Percentiles rank a stretch among this genome's conserved stretches.
phyloP scores from a whole-genome alignment of 2,329 filamentous ascomycete genomes.

The Rutstroemia sp. region DNA sequence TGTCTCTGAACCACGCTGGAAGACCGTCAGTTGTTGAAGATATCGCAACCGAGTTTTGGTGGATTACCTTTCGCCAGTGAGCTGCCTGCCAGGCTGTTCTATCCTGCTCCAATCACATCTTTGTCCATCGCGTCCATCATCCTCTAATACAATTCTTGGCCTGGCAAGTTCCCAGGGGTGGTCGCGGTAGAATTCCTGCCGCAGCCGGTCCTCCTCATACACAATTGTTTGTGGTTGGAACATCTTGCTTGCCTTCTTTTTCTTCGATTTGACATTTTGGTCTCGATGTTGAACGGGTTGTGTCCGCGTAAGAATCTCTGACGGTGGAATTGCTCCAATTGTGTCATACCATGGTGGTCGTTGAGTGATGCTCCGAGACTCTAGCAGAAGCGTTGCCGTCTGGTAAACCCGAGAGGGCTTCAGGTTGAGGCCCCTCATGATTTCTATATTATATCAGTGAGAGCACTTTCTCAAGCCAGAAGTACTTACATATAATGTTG shows the following conservation, averaged over 20 bases:
- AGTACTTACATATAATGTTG: not conserved
- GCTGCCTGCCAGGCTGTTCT: slow-evolving; percentile 63
- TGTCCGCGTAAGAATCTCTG: slow-evolving; percentile 49
- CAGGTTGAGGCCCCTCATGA: slow-evolving; percentile 28
- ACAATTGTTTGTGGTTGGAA: slow-evolving; percentile 72
- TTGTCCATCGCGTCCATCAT: slow-evolving; percentile 74
- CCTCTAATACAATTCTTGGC: slow-evolving; percentile 76
- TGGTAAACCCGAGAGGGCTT: slow-evolving; percentile 41
- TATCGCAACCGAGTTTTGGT: not conserved
- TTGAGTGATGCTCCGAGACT: slow-evolving; percentile 34
- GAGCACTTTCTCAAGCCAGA: too few species aligned
- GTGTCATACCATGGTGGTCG: slow-evolving; percentile 29
- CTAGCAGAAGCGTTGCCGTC: slow-evolving; percentile 37
- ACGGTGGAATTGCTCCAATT: slow-evolving; percentile 39
- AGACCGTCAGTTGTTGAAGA: not conserved
- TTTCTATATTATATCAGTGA: too few species aligned
- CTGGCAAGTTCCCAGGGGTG: slow-evolving; percentile 96
- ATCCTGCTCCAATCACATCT: slow-evolving; percentile 72
- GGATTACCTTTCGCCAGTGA: slow-evolving; percentile 77
- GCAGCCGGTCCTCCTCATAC: slow-evolving; percentile 78
- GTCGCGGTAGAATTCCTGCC: slow-evolving; percentile 78
- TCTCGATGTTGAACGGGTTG: slow-evolving; percentile 40
- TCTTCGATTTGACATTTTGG: slow-evolving; percentile 28
- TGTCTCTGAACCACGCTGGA: slow-evolving; percentile 86
- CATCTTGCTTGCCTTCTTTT: slow-evolving; percentile 61